Evolutionary conservation across 345 rosid genomes (phyloP), one percentile per base, ranked within the genome.

Genomic region (Dipteronia sinensis): DNA sequence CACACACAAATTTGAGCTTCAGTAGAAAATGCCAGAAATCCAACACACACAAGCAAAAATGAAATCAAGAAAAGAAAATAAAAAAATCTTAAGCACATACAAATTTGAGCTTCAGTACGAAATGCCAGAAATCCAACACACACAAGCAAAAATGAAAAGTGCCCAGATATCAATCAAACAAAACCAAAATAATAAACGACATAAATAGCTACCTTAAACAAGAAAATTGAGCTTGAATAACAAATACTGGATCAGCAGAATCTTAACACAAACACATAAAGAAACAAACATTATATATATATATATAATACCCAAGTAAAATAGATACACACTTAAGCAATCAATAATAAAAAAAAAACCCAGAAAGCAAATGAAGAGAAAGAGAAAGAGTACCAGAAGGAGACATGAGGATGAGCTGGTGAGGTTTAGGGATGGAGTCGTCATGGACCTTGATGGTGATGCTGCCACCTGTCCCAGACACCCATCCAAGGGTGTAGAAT

Each of bases 391-490:
- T 72, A 93, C 98, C 99, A 86, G 99, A 95, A 85, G 99, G 98
- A 65, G 99, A 95, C 97, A 95, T 89, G 88, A 92, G 58, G 86
- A 95, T 88, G 82, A 95, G 93, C 83, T 93, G 99, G 11, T 81
- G 77, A 8, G 87, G 81, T 77, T 87, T 89, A 64, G 97, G 97
- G 66, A 93, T 84, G 67, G 87, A 88, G 74, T 89, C 89, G 72
- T 95, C 99, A 69, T 90, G 95, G 81, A 86, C 95, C 83, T 92
- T 92, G 70, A 87, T 79, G 40, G 99, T 90, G 84, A 93, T 92
- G 83, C 99, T 95, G 34, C 99, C 98, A 6, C 99, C 97, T 10
- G 98, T 93, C 29, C 97, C 99, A 15, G 92, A 91, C 0, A 95
- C 96, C 99, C 99, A 93, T n/a, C 98, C 98, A 72, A 90, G 94